A percentile compares a stretch with the other conserved stretches of the same genome.
Evolutionary conservation across 176 grass and related monocot species (phyloP).

Genomic region (Oryza longistaminata): DNA sequence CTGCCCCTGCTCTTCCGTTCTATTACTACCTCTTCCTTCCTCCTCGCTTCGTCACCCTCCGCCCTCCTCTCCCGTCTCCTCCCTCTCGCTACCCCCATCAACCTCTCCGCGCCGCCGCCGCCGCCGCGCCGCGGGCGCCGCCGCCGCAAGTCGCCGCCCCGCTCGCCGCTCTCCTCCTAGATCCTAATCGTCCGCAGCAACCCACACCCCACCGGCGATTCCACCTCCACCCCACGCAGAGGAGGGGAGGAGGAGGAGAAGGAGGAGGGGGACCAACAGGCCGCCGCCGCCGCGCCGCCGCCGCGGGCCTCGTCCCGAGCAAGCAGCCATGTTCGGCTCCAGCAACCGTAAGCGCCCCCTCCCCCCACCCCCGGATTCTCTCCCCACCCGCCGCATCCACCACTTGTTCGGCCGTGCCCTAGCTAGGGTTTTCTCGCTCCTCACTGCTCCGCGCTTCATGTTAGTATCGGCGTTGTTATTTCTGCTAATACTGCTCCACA

Average conservation of each 20-base stretch:
- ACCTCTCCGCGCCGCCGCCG: not conserved
- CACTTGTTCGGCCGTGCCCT: not conserved
- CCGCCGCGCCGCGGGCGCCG: not conserved
- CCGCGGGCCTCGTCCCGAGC: not conserved
- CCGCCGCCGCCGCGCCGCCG: not conserved
- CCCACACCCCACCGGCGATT: not conserved
- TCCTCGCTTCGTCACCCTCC: not conserved
- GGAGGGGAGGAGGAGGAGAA: not conserved
- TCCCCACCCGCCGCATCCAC: not conserved
- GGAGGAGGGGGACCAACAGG: not conserved
- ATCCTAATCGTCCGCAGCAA: not conserved
- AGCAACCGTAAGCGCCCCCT: constrained; percentile 41
- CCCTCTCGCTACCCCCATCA: not conserved
- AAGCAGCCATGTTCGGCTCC: constrained; percentile 63
- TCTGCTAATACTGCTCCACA: not conserved
- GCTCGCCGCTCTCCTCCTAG: not conserved
- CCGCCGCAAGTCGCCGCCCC: not conserved
- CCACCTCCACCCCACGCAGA: not conserved
- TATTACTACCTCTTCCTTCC: too few species aligned
- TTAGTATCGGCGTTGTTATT: not conserved
- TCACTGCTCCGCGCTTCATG: not conserved
- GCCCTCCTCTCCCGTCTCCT: not conserved
- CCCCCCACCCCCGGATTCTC: not conserved
- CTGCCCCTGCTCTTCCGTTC: not conserved
- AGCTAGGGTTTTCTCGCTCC: constrained; percentile 18